Conservation (phyloP, 2,329 filamentous ascomycete genomes). For the Botrytis cinerea region DNA sequence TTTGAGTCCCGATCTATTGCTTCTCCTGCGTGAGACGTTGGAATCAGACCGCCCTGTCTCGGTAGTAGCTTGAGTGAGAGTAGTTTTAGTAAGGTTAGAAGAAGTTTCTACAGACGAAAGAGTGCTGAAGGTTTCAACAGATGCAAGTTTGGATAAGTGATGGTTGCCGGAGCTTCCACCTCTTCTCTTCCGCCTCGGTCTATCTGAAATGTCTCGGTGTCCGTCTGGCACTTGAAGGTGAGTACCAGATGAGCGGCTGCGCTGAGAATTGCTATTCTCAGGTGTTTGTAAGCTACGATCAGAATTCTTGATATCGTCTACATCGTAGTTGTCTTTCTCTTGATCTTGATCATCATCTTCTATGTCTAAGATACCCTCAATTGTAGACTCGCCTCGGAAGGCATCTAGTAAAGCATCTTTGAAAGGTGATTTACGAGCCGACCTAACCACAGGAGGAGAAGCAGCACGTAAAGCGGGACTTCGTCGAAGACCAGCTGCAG, state of each 20-base stretch:
- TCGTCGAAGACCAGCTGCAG: constrained; percentile 51
- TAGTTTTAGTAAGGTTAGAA: constrained; percentile 42
- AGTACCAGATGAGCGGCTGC: constrained; percentile 24
- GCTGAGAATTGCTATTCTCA: constrained; percentile 21
- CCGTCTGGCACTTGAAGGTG: constrained; percentile 26
- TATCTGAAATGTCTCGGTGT: constrained; percentile 20
- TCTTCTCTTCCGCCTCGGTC: constrained; percentile 28
- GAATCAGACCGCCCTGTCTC: constrained; percentile 32
- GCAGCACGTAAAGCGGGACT: constrained; percentile 56
- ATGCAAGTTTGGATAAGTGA: constrained; percentile 40
- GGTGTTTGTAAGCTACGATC: constrained; percentile 26
- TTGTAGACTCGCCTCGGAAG: constrained; percentile 61
- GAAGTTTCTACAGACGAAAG: constrained; percentile 31
- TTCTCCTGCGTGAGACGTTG: constrained; percentile 37
- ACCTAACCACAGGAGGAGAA: constrained; percentile 50
- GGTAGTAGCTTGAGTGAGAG: constrained; percentile 47
- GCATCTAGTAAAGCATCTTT: constrained; percentile 62
- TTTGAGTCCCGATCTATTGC: constrained; percentile 44
- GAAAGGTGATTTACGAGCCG: constrained; percentile 52
- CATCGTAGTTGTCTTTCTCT: constrained; percentile 31
- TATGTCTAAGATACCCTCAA: constrained; percentile 30
- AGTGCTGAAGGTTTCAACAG: constrained; percentile 37
- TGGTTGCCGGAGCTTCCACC: constrained; percentile 35
- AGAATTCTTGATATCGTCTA: constrained; percentile 25
- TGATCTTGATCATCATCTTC: constrained; percentile 27